A percentile compares a stretch with the other conserved stretches of the same genome.
Conservation (phyloP, 169 alveolate species). For the Plasmodium malariae region DNA sequence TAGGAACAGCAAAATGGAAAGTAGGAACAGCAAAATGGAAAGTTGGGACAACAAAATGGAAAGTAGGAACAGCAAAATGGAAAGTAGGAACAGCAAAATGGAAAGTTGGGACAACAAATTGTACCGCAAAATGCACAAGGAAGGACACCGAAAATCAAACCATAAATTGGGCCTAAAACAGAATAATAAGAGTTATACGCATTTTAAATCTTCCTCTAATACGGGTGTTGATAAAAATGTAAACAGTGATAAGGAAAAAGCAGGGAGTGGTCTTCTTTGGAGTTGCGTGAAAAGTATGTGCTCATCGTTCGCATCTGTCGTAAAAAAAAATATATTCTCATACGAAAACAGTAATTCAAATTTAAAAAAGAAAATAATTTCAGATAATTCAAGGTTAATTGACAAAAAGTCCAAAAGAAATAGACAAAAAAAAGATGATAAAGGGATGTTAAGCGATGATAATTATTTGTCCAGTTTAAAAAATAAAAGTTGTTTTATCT, state of each 20-base stretch:
- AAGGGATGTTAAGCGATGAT: background rate
- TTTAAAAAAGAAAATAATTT: background rate
- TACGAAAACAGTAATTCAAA: background rate
- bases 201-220: background rate
- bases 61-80: background rate
- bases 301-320: constrained; percentile 42
- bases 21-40: background rate
- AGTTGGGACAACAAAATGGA: background rate
- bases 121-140: background rate
- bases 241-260: background rate
- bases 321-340: constrained; percentile 35
- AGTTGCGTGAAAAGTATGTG: constrained; percentile 35
- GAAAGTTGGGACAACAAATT: background rate
- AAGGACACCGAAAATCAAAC: background rate
- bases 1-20: too few relatives aligned
- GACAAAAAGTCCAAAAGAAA: constrained; percentile 27
- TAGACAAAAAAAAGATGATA: constrained; percentile 8
- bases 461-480: background rate
- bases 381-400: constrained; percentile 24
- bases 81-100: background rate
- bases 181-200: background rate
- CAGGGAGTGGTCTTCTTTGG: constrained; percentile 23
- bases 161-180: background rate
- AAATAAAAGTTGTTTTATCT: background rate
- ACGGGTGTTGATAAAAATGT: background rate